Conservation (phyloP, 768 basidiomycete genomes). For the Leccinum subgranulosum region DNA sequence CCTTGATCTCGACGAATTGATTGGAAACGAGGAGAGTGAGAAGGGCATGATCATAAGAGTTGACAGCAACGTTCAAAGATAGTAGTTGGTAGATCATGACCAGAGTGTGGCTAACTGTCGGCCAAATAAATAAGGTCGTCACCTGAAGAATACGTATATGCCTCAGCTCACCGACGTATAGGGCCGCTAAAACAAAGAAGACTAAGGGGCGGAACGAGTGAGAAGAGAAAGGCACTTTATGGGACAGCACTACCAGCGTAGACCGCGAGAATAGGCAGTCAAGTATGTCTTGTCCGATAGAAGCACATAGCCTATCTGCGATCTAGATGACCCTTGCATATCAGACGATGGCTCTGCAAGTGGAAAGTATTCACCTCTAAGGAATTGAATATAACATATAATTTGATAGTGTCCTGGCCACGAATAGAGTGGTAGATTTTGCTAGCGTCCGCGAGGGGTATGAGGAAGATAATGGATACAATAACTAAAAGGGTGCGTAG, state of each 20-base stretch:
- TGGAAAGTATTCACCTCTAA: slow-evolving; percentile 69
- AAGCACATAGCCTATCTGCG: slow-evolving; percentile 89
- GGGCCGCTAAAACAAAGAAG: slow-evolving; percentile 77
- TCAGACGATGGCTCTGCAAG: neutral
- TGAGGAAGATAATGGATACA: slow-evolving; percentile 68
- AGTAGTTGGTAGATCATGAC: slow-evolving; percentile 96
- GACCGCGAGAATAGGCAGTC: slow-evolving; percentile 96
- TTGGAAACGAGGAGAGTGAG: slow-evolving; percentile 93
- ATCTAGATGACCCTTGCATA: slow-evolving; percentile 52
- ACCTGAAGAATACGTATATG: neutral
- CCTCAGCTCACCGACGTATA: slow-evolving; percentile 69
- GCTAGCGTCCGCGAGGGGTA: slow-evolving; percentile 88
- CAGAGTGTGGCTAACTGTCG: slow-evolving; percentile 79
- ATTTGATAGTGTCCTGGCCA: slow-evolving; percentile 96
- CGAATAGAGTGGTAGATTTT: slow-evolving; percentile 98
- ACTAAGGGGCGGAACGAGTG: slow-evolving; percentile 75
- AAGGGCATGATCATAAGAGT: slow-evolving; percentile 95
- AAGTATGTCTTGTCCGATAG: slow-evolving; percentile 95
- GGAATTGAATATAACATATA: slow-evolving; percentile 99
- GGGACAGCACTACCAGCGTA: slow-evolving; percentile 73
- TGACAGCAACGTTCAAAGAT: slow-evolving; percentile 94
- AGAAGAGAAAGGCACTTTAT: slow-evolving; percentile 54
- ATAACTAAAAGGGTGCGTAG: slow-evolving; percentile 76
- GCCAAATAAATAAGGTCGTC: neutral
- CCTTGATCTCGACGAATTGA: slow-evolving; percentile 99